These are phyloP conservation scores for Aspergillus caelatus DNA, from an alignment of 2,329 filamentous ascomycete genomes.

Conservation along the genomic window DNA sequence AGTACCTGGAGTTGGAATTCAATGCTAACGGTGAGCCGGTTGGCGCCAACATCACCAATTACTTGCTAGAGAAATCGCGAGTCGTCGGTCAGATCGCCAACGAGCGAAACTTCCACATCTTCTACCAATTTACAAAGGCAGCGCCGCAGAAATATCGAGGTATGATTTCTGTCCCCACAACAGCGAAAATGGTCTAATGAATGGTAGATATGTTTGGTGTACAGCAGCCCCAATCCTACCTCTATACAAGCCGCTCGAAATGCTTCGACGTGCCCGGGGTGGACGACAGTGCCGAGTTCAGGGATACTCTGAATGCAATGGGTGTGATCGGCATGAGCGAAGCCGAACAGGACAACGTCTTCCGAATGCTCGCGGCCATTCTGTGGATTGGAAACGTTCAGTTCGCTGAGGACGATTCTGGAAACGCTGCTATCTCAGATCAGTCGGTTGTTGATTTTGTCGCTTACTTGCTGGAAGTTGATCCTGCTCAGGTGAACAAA, in stretches of 20 bases:
- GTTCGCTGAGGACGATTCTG: constrained; percentile 85
- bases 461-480: constrained; percentile 89
- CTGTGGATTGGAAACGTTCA: constrained; percentile 94
- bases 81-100: constrained; percentile 94
- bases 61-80: constrained; percentile 90
- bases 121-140: constrained; percentile 97
- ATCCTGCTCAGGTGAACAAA: constrained; percentile 76
- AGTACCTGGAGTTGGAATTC: constrained; percentile 97
- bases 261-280: constrained; percentile 94
- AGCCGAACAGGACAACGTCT: constrained; percentile 91
- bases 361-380: constrained; percentile 89
- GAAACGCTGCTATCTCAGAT: constrained; percentile 84
- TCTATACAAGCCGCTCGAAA: constrained; percentile 92
- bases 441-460: constrained; percentile 92
- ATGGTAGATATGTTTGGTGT: constrained; percentile 76
- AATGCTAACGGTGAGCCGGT: constrained; percentile 88
- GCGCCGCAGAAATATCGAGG: constrained; percentile 81
- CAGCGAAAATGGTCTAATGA: constrained; percentile 16
- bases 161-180: constrained; percentile 29
- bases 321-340: constrained; percentile 86
- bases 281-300: constrained; percentile 85
- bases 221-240: constrained; percentile 87
- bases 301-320: constrained; percentile 93
- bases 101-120: constrained; percentile 98
- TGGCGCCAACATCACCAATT: constrained; percentile 97